These are phyloP conservation scores for Neoarthrinium moseri DNA, from an alignment of 2,329 filamentous ascomycete species.

Conservation along the genomic window DNA sequence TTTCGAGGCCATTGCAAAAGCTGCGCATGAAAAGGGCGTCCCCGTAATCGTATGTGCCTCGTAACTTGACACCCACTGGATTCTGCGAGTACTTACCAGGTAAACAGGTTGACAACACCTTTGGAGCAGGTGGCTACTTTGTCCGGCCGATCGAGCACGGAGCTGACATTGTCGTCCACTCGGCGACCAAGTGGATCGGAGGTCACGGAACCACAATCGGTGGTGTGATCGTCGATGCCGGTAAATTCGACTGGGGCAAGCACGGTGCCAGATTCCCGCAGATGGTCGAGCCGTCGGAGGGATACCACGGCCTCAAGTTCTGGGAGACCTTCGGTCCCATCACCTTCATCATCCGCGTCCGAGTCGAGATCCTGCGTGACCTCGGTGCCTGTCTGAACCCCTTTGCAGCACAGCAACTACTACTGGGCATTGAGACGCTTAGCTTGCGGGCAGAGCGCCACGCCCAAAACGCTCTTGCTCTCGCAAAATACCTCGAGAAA, in stretches of 20 bases:
- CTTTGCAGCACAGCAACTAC: slow-evolving; percentile 87
- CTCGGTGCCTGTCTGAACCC: slow-evolving; percentile 81
- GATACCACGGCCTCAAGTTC: slow-evolving; percentile 93
- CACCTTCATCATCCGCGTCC: slow-evolving; percentile 79
- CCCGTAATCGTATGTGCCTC: slow-evolving; percentile 59
- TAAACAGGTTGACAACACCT: slow-evolving; percentile 82
- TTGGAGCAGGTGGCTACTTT: slow-evolving; percentile 90
- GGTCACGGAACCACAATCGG: slow-evolving; percentile 92
- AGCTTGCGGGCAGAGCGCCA: slow-evolving; percentile 84
- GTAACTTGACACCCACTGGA: too few species aligned
- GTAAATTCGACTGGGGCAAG: slow-evolving; percentile 92
- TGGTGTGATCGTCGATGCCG: slow-evolving; percentile 81
- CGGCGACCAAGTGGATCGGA: slow-evolving; percentile 95
- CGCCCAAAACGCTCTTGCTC: slow-evolving; percentile 74
- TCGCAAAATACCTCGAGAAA: slow-evolving; percentile 81
- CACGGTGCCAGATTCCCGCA: slow-evolving; percentile 84
- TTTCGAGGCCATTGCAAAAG: slow-evolving; percentile 79
- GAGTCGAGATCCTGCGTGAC: slow-evolving; percentile 89
- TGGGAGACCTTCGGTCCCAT: slow-evolving; percentile 86
- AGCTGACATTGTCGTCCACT: slow-evolving; percentile 92
- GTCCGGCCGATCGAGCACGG: slow-evolving; percentile 84
- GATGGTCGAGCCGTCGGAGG: slow-evolving; percentile 82
- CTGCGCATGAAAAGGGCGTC: slow-evolving; percentile 69
- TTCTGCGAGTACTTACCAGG: slow-evolving; percentile 1
- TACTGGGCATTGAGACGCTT: slow-evolving; percentile 87